Base-by-base conservation (phyloP, 768 basidiomycete species). In the Boletus rubroflammeus region DNA sequence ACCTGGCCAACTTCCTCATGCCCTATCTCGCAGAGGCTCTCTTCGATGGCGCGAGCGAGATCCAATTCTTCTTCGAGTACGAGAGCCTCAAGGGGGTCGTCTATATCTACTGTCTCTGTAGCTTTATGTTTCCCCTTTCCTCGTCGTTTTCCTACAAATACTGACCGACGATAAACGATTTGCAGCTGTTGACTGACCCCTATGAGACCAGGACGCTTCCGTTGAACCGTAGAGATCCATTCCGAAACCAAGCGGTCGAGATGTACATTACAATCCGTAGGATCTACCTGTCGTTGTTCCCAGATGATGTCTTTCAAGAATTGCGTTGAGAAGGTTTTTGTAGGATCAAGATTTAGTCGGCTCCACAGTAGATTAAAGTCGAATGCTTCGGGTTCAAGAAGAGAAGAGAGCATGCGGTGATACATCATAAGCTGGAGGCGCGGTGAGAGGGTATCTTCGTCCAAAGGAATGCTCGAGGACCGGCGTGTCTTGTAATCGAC, bases 391-490 rank as follows among this genome's bases (percentile, higher is more conserved):
- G 75, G 74, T 3, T 78, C 68, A 19, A 85, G 65, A 13, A 90
- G 70, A 4, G 71, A 69, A 21, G 75, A 73, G 35, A 93, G 75
- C 48, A 93, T 79, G 17, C 81, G 81, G 60, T 81, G 78, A 63
- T 93, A 93, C 35, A 90, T 70, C 86, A 90, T 90, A 5, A 92
- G 76, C 65, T 93, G 90, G 34, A 90, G 70, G 7, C 81, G 80
- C 0, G 88, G 76, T 1, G 82, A 66, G 14, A 79, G 65, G 0
- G 82, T 76, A 57, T 90, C 88, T 38, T 77, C 75, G 14, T 83
- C 75, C 4, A 75, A 66, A 2, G 90, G 89, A 2, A 90, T 58
- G 14, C 67, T 74, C 1, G 72, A 55, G 3, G 67, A 65, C 13
- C 67, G 72, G 42, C 90, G 79, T 17, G 88, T 90, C 67, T 93